Percentiles rank a stretch among this genome's conserved stretches.
phyloP scores from a whole-genome alignment of 306 rosid genomes.

The Vigna hirtella region DNA sequence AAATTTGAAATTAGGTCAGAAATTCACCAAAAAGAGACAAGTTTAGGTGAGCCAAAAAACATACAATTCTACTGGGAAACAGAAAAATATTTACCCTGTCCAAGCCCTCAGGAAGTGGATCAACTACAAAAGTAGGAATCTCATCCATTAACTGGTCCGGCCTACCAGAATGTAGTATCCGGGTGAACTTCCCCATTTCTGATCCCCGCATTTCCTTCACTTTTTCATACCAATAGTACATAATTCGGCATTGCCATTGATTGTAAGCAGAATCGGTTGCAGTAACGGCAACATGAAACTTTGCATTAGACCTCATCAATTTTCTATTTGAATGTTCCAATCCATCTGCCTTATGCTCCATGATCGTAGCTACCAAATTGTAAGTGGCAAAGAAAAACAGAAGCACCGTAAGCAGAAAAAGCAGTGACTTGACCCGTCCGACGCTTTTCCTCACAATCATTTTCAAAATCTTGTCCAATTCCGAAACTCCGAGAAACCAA shows the following conservation, averaged over 20 bases:
- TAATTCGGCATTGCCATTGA: conserved; percentile 96
- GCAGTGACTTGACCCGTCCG: conserved; percentile 67
- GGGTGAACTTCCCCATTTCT: conserved; percentile 85
- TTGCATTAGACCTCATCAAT: conserved; percentile 40
- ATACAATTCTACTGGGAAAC: conserved; percentile 15
- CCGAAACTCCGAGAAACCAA: conserved; percentile 41
- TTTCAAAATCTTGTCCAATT: conserved; percentile 27
- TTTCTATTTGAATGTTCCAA: conserved; percentile 44
- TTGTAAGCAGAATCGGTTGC: conserved; percentile 92
- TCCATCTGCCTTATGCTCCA: conserved; percentile 55
- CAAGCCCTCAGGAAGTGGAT: conserved; percentile 93
- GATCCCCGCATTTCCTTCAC: conserved; percentile 84
- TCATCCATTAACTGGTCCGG: conserved; percentile 79
- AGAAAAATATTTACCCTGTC: conserved; percentile 70
- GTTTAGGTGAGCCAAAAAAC: not conserved
- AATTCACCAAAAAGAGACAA: conserved; percentile 14
- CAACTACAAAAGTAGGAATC: conserved; percentile 86
- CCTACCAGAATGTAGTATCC: conserved; percentile 81
- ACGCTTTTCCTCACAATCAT: conserved; percentile 74
- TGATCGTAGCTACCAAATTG: conserved; percentile 67
- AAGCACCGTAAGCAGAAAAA: conserved; percentile 70
- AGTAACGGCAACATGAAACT: conserved; percentile 82
- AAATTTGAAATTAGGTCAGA: conserved; percentile 4
- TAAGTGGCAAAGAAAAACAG: conserved; percentile 77
- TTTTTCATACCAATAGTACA: conserved; percentile 93